Percentiles rank a stretch among this genome's conserved stretches.
Evolutionary conservation across 176 grass and related monocot genomes (phyloP).

Genomic region (Triticum monococcum): DNA sequence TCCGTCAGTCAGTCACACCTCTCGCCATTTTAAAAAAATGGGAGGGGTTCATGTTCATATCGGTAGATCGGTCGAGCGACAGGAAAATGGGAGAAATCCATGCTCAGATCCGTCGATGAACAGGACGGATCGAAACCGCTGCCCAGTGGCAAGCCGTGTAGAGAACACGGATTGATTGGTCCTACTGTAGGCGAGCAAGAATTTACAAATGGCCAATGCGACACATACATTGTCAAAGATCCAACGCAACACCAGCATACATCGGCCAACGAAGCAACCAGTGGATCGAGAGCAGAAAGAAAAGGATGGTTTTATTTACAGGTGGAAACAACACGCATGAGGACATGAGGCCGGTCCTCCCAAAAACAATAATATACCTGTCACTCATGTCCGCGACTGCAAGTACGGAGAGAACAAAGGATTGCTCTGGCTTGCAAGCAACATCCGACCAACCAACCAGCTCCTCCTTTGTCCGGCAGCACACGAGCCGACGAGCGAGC

Average conservation of each 20-base stretch:
- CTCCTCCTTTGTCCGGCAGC: constrained; percentile 11
- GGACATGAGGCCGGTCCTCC: not conserved
- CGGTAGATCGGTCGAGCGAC: constrained; percentile 1
- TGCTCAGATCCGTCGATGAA: constrained; percentile 5
- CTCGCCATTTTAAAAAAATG: constrained; percentile 4
- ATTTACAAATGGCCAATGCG: not conserved
- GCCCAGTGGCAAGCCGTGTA: not conserved
- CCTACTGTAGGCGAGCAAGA: not conserved
- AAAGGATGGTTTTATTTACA: constrained; percentile 23
- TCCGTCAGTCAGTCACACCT: not conserved
- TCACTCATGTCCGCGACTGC: not conserved
- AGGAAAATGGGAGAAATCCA: not conserved
- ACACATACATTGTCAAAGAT: not conserved
- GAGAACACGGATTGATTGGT: not conserved
- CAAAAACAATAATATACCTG: not conserved
- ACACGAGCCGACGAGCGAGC: not conserved
- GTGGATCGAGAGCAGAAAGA: not conserved
- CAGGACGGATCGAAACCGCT: not conserved
- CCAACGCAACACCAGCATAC: not conserved
- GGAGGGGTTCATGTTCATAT: not conserved
- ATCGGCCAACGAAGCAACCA: not conserved
- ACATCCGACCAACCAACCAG: constrained; percentile 5
- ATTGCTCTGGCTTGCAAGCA: constrained; percentile 48
- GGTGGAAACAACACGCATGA: constrained; percentile 13
- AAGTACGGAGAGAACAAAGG: constrained; percentile 28